These are phyloP conservation scores for Achlya hypogyna DNA, from an alignment of 352 stramenopile species.

Conservation along the genomic window DNA sequence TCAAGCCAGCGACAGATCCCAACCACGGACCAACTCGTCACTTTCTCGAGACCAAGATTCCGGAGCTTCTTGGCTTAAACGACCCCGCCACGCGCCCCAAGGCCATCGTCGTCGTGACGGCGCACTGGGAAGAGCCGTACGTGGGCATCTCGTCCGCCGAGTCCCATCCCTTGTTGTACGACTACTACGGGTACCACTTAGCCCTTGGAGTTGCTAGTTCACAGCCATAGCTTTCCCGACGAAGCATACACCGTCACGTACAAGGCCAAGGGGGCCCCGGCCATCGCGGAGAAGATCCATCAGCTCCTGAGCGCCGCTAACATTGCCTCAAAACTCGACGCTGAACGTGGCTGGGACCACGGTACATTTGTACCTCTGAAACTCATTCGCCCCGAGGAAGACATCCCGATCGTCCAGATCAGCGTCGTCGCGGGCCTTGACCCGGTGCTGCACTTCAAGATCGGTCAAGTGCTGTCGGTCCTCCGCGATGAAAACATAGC, in stretches of 20 bases:
- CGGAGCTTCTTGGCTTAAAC: constrained; percentile 37
- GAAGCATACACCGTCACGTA: constrained; percentile 85
- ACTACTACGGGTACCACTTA: constrained; percentile 72
- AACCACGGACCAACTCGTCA: constrained; percentile 33
- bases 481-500: constrained; percentile 68
- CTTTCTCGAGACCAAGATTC: constrained; percentile 28
- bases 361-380: constrained; percentile 89
- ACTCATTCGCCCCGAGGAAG: constrained; percentile 75
- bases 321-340: constrained; percentile 43
- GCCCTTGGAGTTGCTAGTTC: not conserved
- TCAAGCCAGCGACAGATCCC: constrained; percentile 18
- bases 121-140: constrained; percentile 67
- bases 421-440: constrained; percentile 57
- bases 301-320: constrained; percentile 36
- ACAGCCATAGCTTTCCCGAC: constrained; percentile 40
- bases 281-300: constrained; percentile 59
- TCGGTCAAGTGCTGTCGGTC: constrained; percentile 51
- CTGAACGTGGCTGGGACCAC: constrained; percentile 80
- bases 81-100: constrained; percentile 33
- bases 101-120: constrained; percentile 78
- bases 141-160: constrained; percentile 36
- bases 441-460: constrained; percentile 40
- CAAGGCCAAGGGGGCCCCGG: constrained; percentile 53
- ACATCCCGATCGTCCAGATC: constrained; percentile 82
- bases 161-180: constrained; percentile 62